phyloP scores from a whole-genome alignment of 116 monocot genomes.

The Dioscorea cayenensis region DNA sequence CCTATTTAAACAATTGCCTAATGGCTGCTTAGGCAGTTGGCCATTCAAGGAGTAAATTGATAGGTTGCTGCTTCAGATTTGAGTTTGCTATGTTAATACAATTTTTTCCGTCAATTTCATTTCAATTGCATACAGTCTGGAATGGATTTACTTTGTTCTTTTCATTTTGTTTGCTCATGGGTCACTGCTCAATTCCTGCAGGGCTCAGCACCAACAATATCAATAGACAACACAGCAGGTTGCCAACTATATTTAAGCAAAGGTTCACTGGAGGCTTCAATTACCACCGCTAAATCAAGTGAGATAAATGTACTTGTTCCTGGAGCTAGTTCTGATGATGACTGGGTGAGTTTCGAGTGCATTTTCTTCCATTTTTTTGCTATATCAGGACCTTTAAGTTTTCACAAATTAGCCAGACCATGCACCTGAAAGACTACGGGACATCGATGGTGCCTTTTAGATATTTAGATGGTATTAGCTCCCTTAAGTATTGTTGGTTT shows the following conservation, averaged over 20 bases:
- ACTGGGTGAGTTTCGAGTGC: constrained; percentile 51
- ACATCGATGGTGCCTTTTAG: too few relatives aligned
- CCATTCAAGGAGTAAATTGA: too few relatives aligned
- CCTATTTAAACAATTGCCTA: too few relatives aligned
- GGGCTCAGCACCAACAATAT: constrained; percentile 92
- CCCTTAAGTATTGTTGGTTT: too few relatives aligned
- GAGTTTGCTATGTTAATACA: not conserved
- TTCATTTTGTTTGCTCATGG: not conserved
- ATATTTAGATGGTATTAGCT: too few relatives aligned
- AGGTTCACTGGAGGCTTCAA: constrained; percentile 65
- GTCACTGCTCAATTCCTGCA: constrained; percentile 15
- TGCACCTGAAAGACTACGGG: not conserved
- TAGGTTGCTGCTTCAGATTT: not conserved
- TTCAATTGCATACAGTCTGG: not conserved
- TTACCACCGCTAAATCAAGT: constrained; percentile 94
- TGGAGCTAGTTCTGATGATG: constrained; percentile 45
- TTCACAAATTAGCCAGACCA: not conserved
- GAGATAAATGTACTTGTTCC: constrained; percentile 79
- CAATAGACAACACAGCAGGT: constrained; percentile 84
- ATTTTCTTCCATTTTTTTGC: not conserved
- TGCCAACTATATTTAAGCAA: constrained; percentile 89
- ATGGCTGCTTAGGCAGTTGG: not conserved
- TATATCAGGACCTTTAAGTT: not conserved
- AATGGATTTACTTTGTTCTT: not conserved
- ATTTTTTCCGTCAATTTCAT: not conserved